These are phyloP conservation scores for Solanum sitiens DNA, from an alignment of 257 asterid genomes.

Conservation along the genomic window DNA sequence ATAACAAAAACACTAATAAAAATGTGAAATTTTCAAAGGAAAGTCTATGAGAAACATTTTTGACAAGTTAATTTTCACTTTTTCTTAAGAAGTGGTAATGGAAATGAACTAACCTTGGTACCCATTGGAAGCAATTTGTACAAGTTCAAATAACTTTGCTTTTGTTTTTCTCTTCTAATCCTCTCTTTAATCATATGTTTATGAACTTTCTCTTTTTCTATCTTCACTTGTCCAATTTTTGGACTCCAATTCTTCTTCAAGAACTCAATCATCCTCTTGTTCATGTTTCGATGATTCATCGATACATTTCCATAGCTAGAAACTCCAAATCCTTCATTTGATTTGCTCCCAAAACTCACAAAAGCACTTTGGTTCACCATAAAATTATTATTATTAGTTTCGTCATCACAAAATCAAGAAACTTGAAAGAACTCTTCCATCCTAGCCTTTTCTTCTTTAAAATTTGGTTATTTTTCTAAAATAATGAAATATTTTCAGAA, in stretches of 20 bases:
- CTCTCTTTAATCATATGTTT: constrained; percentile 41
- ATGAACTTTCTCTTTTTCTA: constrained; percentile 8
- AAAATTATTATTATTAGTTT: not conserved
- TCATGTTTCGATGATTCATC: constrained; percentile 6
- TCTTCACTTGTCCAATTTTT: not conserved
- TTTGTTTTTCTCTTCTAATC: constrained; percentile 39
- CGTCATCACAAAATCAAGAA: constrained; percentile 6
- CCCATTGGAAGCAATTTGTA: constrained; percentile 32
- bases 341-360: not conserved
- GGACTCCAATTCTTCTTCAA: constrained; percentile 21
- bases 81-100: not conserved
- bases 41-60: not conserved
- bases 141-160: constrained; percentile 17
- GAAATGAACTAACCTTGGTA: constrained; percentile 29
- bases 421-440: constrained; percentile 23
- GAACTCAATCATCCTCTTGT: constrained; percentile 36
- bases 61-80: not conserved
- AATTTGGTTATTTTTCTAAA: not conserved
- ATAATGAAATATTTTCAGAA: too few relatives aligned
- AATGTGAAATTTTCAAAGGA: not conserved
- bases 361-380: constrained; percentile 20
- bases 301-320: not conserved
- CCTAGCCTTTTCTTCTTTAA: not conserved
- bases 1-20: not conserved
- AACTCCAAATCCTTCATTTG: constrained; percentile 3